These are phyloP conservation scores for Setomelanomma holmii DNA, from an alignment of 2,329 filamentous ascomycete genomes.

Conservation along the genomic window DNA sequence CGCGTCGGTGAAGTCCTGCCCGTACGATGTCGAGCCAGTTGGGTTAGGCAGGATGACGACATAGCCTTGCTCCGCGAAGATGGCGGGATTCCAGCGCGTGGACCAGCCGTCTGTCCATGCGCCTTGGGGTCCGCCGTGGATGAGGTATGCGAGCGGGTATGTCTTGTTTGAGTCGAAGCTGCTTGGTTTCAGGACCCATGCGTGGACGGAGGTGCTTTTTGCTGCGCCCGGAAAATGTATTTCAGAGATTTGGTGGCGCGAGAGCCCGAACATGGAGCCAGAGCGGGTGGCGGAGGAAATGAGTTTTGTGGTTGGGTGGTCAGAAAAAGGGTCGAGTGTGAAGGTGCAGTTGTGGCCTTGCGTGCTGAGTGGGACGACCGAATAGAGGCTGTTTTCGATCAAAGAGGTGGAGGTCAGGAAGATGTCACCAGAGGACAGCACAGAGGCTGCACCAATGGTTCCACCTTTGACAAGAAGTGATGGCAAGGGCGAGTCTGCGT, in stretches of 20 bases:
- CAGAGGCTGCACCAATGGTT: slow-evolving; percentile 54
- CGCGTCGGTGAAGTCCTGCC: slow-evolving; percentile 76
- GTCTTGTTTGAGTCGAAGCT: slow-evolving; percentile 73
- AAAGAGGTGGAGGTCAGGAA: slow-evolving; percentile 73
- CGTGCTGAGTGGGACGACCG: slow-evolving; percentile 56
- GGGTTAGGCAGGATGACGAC: slow-evolving; percentile 83
- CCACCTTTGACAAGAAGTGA: slow-evolving; percentile 44
- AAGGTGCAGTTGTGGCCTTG: slow-evolving; percentile 19
- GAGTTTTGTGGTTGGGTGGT: not conserved
- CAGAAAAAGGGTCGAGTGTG: slow-evolving; percentile 13
- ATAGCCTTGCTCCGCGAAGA: slow-evolving; percentile 88
- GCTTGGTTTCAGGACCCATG: slow-evolving; percentile 69
- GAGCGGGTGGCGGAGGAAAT: slow-evolving; percentile 71
- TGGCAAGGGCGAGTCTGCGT: slow-evolving; percentile 24
- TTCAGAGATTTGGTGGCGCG: slow-evolving; percentile 67
- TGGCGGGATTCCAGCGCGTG: slow-evolving; percentile 83
- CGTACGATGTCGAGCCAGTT: slow-evolving; percentile 83
- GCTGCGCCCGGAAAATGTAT: slow-evolving; percentile 73
- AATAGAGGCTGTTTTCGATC: slow-evolving; percentile 75
- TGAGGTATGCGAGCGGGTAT: slow-evolving; percentile 79
- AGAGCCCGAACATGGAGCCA: slow-evolving; percentile 72
- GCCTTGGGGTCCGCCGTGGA: slow-evolving; percentile 84
- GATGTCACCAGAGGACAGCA: slow-evolving; percentile 60
- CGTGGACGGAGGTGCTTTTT: slow-evolving; percentile 68
- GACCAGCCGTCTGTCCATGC: slow-evolving; percentile 79